These are phyloP conservation scores for Fragilaria radians DNA, from an alignment of 108 stramenopile genomes.

Conservation along the genomic window DNA sequence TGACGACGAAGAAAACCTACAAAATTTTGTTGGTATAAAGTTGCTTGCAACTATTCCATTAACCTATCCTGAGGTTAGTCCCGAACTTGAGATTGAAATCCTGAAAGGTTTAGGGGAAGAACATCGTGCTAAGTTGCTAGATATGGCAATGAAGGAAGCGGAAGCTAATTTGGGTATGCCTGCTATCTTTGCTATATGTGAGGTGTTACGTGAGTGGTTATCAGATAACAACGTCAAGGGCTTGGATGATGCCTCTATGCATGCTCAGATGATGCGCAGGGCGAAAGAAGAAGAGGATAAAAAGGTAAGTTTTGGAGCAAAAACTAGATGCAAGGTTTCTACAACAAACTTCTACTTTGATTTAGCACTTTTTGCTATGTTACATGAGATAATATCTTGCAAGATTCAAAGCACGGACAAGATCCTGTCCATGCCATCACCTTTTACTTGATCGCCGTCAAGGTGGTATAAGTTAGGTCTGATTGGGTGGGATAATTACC, in stretches of 20 bases:
- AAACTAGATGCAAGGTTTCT: background rate
- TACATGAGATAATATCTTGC: background rate
- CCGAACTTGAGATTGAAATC: conserved; percentile 58
- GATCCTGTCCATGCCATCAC: conserved; percentile 57
- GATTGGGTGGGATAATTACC: conserved; percentile 70
- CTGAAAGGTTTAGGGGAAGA: conserved; percentile 63
- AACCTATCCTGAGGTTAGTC: conserved; percentile 61
- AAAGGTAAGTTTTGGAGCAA: conserved; percentile 50
- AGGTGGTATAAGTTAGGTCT: conserved; percentile 44
- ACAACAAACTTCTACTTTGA: background rate
- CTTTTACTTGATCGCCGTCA: conserved; percentile 46
- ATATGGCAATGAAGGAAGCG: conserved; percentile 64
- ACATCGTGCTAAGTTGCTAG: conserved; percentile 43
- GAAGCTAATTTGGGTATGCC: conserved; percentile 70
- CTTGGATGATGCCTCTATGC: conserved; percentile 79
- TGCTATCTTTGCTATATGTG: conserved; percentile 72
- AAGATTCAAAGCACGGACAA: conserved; percentile 37
- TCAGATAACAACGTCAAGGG: conserved; percentile 83
- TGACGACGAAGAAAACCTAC: conserved; percentile 34
- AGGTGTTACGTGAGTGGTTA: conserved; percentile 75
- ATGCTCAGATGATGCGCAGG: conserved; percentile 82
- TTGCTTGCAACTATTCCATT: conserved; percentile 52
- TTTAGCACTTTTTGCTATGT: conserved; percentile 1
- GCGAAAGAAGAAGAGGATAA: conserved; percentile 56
- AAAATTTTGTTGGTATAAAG: conserved; percentile 76